Conservation (phyloP, 441 rosid genomes). For the Adansonia grandidieri region DNA sequence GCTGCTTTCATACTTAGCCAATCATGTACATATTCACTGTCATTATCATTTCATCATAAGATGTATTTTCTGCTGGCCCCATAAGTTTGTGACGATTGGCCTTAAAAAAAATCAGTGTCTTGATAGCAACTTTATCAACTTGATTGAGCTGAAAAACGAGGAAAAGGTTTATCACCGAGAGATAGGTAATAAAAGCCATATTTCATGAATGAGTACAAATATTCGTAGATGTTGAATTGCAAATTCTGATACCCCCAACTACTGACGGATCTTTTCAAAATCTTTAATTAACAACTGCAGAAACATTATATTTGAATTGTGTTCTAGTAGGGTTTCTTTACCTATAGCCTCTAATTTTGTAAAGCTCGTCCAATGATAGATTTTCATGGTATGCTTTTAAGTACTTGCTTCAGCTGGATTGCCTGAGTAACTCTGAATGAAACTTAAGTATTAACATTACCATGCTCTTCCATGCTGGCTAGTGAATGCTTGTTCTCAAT, state of each 20-base stretch:
- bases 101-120: slow-evolving; percentile 21
- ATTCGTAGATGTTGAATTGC: slow-evolving; percentile 11
- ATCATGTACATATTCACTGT: slow-evolving; percentile 22
- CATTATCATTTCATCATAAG: slow-evolving; percentile 20
- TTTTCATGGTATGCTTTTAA: background rate
- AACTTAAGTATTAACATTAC: background rate
- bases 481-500: background rate
- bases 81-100: slow-evolving; percentile 27
- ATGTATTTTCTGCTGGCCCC: slow-evolving; percentile 23
- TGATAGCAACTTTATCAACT: slow-evolving; percentile 29
- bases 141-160: slow-evolving; percentile 28
- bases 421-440: background rate
- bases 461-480: slow-evolving; percentile 3
- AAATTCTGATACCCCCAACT: slow-evolving; percentile 23
- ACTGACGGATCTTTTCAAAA: slow-evolving; percentile 4
- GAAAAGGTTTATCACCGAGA: slow-evolving; percentile 31
- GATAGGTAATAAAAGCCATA: slow-evolving; percentile 25
- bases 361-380: background rate
- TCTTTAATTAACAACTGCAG: slow-evolving; percentile 10
- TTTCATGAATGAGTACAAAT: slow-evolving; percentile 31
- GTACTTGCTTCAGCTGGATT: slow-evolving; percentile 7
- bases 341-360: slow-evolving; percentile 12
- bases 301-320: background rate
- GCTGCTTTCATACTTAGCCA: slow-evolving; percentile 24
- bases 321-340: background rate